Conservation (phyloP, 2,329 filamentous ascomycete genomes). For the Ascochyta lentis region DNA sequence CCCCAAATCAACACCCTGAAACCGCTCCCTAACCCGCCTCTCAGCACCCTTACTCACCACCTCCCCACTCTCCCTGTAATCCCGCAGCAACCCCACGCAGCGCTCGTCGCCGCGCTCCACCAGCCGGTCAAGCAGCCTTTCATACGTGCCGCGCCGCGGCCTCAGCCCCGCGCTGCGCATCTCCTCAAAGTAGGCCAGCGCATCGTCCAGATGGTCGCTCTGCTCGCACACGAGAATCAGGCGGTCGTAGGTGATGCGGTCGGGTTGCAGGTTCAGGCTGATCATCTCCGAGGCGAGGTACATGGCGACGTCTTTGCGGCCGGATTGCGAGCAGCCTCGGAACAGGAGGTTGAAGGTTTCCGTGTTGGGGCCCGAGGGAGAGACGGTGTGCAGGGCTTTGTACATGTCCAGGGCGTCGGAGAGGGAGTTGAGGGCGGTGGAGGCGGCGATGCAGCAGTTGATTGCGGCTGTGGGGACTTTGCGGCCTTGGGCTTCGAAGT, state of each 20-base stretch:
- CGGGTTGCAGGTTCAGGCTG: slow-evolving; percentile 60
- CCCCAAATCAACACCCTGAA: slow-evolving; percentile 7
- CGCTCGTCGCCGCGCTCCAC: slow-evolving; percentile 23
- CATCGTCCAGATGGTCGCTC: slow-evolving; percentile 51
- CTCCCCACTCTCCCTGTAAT: slow-evolving; percentile 23
- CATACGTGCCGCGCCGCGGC: slow-evolving; percentile 28
- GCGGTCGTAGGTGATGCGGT: slow-evolving; percentile 67
- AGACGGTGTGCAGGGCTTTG: slow-evolving; percentile 64
- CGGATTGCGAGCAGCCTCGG: slow-evolving; percentile 52
- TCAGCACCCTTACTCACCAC: slow-evolving; percentile 21
- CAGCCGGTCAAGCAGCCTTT: slow-evolving; percentile 21
- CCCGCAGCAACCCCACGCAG: slow-evolving; percentile 27
- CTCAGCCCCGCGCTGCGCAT: slow-evolving; percentile 47
- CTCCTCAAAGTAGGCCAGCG: slow-evolving; percentile 58
- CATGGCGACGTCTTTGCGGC: slow-evolving; percentile 62
- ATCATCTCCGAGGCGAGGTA: slow-evolving; percentile 69
- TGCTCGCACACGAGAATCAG: slow-evolving; percentile 64
- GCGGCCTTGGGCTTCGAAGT: slow-evolving; percentile 58
- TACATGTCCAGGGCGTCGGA: slow-evolving; percentile 65
- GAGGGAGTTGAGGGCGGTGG: slow-evolving; percentile 53
- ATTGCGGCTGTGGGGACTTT: slow-evolving; percentile 59
- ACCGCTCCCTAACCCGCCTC: slow-evolving; percentile 21
- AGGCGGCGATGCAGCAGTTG: slow-evolving; percentile 62
- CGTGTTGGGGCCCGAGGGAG: slow-evolving; percentile 53
- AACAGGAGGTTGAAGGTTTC: slow-evolving; percentile 69